Conservation (phyloP, 2,329 filamentous ascomycete species). For the Shiraia bambusicola region DNA sequence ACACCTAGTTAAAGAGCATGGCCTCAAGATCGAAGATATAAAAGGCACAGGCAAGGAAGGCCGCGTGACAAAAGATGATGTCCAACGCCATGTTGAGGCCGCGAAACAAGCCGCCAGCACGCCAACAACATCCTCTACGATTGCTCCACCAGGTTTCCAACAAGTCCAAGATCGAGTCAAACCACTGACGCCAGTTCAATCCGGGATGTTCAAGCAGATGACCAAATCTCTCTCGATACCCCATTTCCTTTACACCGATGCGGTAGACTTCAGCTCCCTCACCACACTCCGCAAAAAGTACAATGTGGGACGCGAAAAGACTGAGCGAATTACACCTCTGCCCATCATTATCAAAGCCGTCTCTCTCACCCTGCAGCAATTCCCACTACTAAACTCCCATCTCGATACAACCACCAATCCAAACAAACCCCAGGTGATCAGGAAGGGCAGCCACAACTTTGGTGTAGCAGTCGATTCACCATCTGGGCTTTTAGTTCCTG, state of each 20-base stretch:
- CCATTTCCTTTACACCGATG: constrained; percentile 93
- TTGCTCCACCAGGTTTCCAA: constrained; percentile 12
- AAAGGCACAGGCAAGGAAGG: constrained; percentile 87
- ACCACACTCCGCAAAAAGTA: constrained; percentile 71
- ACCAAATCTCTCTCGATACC: constrained; percentile 87
- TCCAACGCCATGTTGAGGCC: constrained; percentile 52
- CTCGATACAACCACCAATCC: constrained; percentile 64
- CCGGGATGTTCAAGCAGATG: constrained; percentile 98
- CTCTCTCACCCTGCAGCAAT: constrained; percentile 77
- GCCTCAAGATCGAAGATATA: constrained; percentile 76
- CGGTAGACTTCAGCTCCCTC: constrained; percentile 78
- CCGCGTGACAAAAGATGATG: constrained; percentile 88
- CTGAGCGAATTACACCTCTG: constrained; percentile 73
- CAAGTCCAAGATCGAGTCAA: constrained; percentile 64
- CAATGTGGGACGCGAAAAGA: constrained; percentile 54
- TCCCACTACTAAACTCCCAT: constrained; percentile 83
- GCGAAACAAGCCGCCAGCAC: constrained; percentile 23
- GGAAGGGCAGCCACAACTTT: constrained; percentile 88
- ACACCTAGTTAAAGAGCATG: constrained; percentile 78
- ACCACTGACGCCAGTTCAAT: constrained; percentile 75
- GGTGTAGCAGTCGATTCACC: constrained; percentile 95
- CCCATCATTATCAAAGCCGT: constrained; percentile 96
- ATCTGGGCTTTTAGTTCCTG: constrained; percentile 82
- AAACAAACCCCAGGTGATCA: constrained; percentile 71
- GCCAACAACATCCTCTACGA: constrained; percentile 35